Evolutionary conservation across 768 basidiomycete species (phyloP).

Genomic region (Lentinus brumalis): DNA sequence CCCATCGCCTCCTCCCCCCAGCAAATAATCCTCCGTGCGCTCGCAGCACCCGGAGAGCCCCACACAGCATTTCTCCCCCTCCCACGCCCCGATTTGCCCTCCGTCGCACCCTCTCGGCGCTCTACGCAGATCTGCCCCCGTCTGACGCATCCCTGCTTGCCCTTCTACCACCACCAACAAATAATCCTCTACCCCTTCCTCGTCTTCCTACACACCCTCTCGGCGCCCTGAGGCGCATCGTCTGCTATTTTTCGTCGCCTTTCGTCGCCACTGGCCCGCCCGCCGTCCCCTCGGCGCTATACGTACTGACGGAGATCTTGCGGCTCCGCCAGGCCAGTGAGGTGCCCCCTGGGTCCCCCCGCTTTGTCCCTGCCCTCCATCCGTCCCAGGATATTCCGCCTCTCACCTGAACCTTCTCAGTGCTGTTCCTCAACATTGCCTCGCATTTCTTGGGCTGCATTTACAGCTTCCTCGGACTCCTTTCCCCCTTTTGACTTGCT

Average conservation of each 20-base stretch:
- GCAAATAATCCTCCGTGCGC: background rate
- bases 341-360: too few species aligned
- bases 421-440: background rate
- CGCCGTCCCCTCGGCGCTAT: too few species aligned
- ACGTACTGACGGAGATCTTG: too few species aligned
- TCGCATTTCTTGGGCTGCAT: background rate
- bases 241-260: too few species aligned
- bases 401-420: background rate
- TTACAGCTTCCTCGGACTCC: too few species aligned
- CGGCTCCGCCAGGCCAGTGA: too few species aligned
- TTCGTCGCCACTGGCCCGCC: too few species aligned
- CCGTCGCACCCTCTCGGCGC: background rate
- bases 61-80: slow-evolving; percentile 14
- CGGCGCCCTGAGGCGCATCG: too few species aligned
- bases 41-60: background rate
- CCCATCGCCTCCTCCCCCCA: slow-evolving; percentile 11
- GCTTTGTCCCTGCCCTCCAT: background rate
- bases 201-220: slow-evolving; percentile 7
- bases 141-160: background rate
- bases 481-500: too few species aligned
- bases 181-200: slow-evolving; percentile 10
- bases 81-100: background rate
- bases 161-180: slow-evolving; percentile 5
- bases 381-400: too few species aligned
- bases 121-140: background rate